Base-by-base conservation (phyloP, 73 alveolate genomes). In the Paramecium sexaurelia region DNA sequence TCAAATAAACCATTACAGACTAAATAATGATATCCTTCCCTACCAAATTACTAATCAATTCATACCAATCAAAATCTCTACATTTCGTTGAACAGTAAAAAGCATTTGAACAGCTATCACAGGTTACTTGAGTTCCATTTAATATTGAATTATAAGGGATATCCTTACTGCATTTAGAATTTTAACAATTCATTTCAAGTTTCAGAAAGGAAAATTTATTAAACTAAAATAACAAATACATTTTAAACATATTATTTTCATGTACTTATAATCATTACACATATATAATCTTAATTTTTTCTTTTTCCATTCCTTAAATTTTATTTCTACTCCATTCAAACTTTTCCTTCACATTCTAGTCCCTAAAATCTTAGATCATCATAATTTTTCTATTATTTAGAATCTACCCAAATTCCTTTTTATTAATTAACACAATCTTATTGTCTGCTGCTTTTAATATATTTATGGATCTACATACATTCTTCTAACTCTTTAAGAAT, bases 161-260 rank as follows among this genome's bases (percentile, higher is more conserved):
- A 29, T 61, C 13, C 43, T 61, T 32, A 2, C 26, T 61, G 83
- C 83, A 61, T 61, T 61, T 61, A 2, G 83, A 19, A 61, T 61
- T 61, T 61, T 61, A 6, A 24, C 83, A 61, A 61, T 61, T 61
- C 83, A 61, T 61, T 61, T 29, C 47, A 26, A 61, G 43, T 32
- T 29, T 32, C 43, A 26, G 24, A 32, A 61, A 10, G 47, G 47
- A 61, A 61, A 61, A 61, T 61, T 57, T 61, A 61, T 29, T 61
- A 61, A 61, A 61, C 83, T 61, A 61, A 29, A 61, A 61, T 61
- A 61, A 61, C 83, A 61, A 61, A 61, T 61, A 61, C 83, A 29
- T 61, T 61, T 29, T 61, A 61, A 61, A 29, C 39, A 0, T 61
- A 29, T 29, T 26, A 10, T 61, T 26, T 26, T 61, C 43, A 61